These are phyloP conservation scores for Ceratocystis eucalypticola DNA, from an alignment of 2,329 filamentous ascomycete species.

Conservation along the genomic window DNA sequence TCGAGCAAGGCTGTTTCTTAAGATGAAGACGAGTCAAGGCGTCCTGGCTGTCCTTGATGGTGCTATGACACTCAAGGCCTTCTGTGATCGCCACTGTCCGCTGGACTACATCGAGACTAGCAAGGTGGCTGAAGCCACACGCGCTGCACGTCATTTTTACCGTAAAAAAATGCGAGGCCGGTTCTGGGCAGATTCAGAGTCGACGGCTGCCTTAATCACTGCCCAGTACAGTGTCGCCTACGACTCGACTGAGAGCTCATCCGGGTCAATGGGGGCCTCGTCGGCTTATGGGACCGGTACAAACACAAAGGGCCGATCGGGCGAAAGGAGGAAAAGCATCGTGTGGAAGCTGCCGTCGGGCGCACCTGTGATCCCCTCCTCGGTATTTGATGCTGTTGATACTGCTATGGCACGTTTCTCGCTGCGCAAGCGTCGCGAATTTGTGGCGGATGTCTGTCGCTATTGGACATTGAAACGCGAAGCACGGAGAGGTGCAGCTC, in stretches of 20 bases:
- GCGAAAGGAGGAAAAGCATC: conserved; percentile 13
- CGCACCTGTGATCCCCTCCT: conserved; percentile 82
- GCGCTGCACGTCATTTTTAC: conserved; percentile 78
- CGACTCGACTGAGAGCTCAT: conserved; percentile 6
- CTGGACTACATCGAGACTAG: conserved; percentile 79
- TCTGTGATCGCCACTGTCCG: conserved; percentile 90
- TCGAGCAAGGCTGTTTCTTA: conserved; percentile 72
- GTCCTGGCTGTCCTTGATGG: conserved; percentile 64
- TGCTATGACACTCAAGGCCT: conserved; percentile 75
- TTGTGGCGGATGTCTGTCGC: conserved; percentile 80
- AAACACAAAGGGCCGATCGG: conserved; percentile 22
- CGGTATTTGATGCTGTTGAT: conserved; percentile 76
- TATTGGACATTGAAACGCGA: conserved; percentile 98
- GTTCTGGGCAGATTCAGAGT: conserved; percentile 84
- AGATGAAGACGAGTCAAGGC: conserved; percentile 89
- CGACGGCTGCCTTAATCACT: conserved; percentile 67
- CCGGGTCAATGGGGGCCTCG: not conserved
- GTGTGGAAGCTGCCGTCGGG: conserved; percentile 85
- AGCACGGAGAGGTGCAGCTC: conserved; percentile 74
- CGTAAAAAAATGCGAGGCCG: conserved; percentile 76
- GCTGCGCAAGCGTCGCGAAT: conserved; percentile 75
- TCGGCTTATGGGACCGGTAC: not conserved
- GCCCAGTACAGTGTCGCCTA: conserved; percentile 42
- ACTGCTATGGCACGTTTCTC: conserved; percentile 69
- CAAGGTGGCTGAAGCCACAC: conserved; percentile 64